Percentiles rank a stretch among this genome's conserved stretches.
These are phyloP conservation scores for Ophiocordyceps camponoti-leonardi DNA, from an alignment of 2,329 filamentous ascomycete species.

Conservation along the genomic window DNA sequence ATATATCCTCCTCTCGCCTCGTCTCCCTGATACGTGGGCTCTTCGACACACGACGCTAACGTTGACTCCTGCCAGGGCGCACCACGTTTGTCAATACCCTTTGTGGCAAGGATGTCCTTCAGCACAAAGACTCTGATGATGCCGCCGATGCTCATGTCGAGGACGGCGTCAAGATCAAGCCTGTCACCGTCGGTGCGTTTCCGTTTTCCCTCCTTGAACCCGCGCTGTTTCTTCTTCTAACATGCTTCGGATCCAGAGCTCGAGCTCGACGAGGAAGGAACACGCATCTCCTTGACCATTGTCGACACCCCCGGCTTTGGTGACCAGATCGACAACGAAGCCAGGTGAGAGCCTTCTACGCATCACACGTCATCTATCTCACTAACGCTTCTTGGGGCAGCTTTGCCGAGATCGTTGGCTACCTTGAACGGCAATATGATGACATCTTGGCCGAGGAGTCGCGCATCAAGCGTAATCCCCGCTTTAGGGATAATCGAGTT, in stretches of 20 bases:
- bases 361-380: not conserved
- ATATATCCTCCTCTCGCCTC: conserved; percentile 3
- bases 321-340: conserved; percentile 98
- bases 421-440: conserved; percentile 98
- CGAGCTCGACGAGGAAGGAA: conserved; percentile 95
- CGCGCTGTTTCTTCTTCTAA: not conserved
- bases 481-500: conserved; percentile 97
- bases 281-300: conserved; percentile 92
- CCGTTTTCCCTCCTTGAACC: not conserved
- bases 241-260: conserved; percentile 40
- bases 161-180: conserved; percentile 97
- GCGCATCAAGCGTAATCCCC: conserved; percentile 99
- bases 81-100: conserved; percentile 99
- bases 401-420: conserved; percentile 95
- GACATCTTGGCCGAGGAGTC: conserved; percentile 98
- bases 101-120: conserved; percentile 82
- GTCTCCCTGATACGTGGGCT: not conserved
- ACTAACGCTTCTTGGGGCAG: conserved; percentile 24
- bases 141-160: conserved; percentile 75
- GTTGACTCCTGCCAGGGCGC: conserved; percentile 41
- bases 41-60: not conserved
- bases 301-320: conserved; percentile 97
- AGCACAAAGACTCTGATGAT: conserved; percentile 87
- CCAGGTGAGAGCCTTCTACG: conserved; percentile 44
- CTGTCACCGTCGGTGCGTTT: conserved; percentile 73